Conservation (phyloP, 2,329 filamentous ascomycete genomes). For the Trichoderma asperellum region DNA sequence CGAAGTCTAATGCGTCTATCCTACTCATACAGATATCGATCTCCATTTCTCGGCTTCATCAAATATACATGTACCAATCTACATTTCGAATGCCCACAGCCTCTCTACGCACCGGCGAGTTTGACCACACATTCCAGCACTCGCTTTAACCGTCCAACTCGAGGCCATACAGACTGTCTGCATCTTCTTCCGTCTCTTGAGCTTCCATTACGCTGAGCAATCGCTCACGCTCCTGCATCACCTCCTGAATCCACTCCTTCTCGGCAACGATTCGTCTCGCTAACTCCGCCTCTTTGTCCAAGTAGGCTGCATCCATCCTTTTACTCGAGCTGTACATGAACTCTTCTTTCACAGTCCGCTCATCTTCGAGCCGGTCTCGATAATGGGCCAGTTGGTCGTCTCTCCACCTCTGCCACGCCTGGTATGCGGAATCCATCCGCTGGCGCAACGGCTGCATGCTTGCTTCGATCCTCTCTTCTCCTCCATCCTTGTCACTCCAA, state of each 20-base stretch:
- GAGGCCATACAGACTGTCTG: conserved; percentile 40
- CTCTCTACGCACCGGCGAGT: not conserved
- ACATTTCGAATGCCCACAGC: not conserved
- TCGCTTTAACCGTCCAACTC: conserved; percentile 23
- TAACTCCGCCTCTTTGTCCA: conserved; percentile 40
- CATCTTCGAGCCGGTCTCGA: conserved; percentile 44
- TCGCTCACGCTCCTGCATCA: conserved; percentile 49
- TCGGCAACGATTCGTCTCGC: conserved; percentile 47
- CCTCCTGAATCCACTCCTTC: conserved; percentile 51
- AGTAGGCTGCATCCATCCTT: conserved; percentile 38
- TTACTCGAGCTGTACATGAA: conserved; percentile 47
- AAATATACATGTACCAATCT: not conserved
- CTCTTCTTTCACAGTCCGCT: conserved; percentile 47
- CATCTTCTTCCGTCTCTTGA: conserved; percentile 49
- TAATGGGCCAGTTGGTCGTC: conserved; percentile 47
- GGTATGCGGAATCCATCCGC: conserved; percentile 48
- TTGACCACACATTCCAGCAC: not conserved
- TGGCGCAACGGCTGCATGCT: conserved; percentile 44
- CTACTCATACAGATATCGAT: not conserved
- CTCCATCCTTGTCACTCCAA: conserved; percentile 43
- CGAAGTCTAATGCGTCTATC: not conserved
- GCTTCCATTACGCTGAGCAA: conserved; percentile 49
- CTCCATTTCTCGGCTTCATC: not conserved
- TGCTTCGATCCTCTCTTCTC: conserved; percentile 38
- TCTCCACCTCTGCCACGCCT: conserved; percentile 48